A percentile compares a stretch with the other conserved stretches of the same genome.
These are phyloP conservation scores for Blumeriella jaapii DNA, from an alignment of 2,329 filamentous ascomycete genomes.

Conservation along the genomic window DNA sequence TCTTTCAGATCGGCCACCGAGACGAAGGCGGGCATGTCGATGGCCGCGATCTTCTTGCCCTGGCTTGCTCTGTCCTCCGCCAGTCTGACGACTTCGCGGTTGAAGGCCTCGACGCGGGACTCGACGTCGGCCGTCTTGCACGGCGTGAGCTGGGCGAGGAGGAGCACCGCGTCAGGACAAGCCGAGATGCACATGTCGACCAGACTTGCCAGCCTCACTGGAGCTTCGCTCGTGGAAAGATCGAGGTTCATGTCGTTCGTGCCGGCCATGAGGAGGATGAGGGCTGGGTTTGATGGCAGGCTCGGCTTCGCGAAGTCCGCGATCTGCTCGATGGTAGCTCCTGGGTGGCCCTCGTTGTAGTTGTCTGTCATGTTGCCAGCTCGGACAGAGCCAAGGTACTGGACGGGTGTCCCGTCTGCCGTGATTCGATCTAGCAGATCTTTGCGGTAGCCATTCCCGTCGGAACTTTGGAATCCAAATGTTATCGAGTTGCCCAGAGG, in stretches of 20 bases:
- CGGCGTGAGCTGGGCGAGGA: not conserved
- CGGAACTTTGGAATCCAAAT: slow-evolving; percentile 1
- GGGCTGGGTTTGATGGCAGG: slow-evolving; percentile 1
- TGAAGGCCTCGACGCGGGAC: too few relatives aligned
- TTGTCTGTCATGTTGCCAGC: slow-evolving; percentile 4
- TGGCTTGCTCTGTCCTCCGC: too few relatives aligned
- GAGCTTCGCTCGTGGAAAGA: slow-evolving; percentile 1
- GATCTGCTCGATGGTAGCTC: slow-evolving; percentile 1
- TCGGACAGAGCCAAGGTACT: slow-evolving; percentile 1
- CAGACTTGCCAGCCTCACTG: not conserved
- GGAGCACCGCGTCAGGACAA: not conserved
- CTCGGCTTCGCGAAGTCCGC: not conserved
- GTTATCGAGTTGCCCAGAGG: slow-evolving; percentile 4
- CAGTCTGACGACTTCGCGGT: too few relatives aligned
- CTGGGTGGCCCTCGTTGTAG: slow-evolving; percentile 1
- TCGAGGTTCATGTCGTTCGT: slow-evolving; percentile 3
- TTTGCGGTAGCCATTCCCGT: slow-evolving; percentile 5
- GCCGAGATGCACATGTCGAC: slow-evolving; percentile 1
- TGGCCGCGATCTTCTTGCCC: slow-evolving; percentile 2
- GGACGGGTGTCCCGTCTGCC: slow-evolving; percentile 1
- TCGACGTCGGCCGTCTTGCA: too few relatives aligned
- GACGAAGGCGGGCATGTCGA: not conserved
- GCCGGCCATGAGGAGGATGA: slow-evolving; percentile 5
- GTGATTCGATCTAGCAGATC: slow-evolving; percentile 2
- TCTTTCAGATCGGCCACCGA: not conserved